phyloP scores from a whole-genome alignment of 352 stramenopile genomes.

The Phytophthora sp. region DNA sequence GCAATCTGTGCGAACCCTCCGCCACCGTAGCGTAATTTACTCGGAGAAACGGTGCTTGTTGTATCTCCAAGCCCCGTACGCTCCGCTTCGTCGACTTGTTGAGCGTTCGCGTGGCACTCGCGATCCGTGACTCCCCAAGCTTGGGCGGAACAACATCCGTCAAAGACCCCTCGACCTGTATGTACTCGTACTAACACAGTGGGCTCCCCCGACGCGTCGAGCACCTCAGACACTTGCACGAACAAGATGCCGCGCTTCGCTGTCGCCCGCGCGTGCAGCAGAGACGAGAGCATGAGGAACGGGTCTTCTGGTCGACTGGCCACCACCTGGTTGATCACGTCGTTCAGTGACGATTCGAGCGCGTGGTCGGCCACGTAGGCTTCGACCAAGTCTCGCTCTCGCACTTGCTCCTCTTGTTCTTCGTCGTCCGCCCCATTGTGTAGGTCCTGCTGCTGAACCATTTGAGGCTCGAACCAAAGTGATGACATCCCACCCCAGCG shows the following conservation, averaged over 20 bases:
- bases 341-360: conserved; percentile 71
- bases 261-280: conserved; percentile 66
- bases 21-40: conserved; percentile 51
- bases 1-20: conserved; percentile 46
- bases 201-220: conserved; percentile 48
- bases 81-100: conserved; percentile 8
- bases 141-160: conserved; percentile 50
- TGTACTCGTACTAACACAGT: conserved; percentile 65
- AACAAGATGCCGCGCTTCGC: conserved; percentile 72
- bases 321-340: conserved; percentile 78
- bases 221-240: conserved; percentile 60
- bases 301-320: conserved; percentile 67
- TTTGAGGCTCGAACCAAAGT: neutral
- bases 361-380: conserved; percentile 73
- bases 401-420: conserved; percentile 43
- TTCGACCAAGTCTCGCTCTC: conserved; percentile 79
- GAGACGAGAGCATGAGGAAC: conserved; percentile 69
- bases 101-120: conserved; percentile 2
- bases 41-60: conserved; percentile 22
- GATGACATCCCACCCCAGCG: neutral
- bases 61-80: neutral
- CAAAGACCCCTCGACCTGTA: conserved; percentile 74
- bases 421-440: conserved; percentile 29
- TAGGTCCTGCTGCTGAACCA: conserved; percentile 31
- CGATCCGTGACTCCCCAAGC: conserved; percentile 45